Base-by-base conservation (phyloP, 2,329 filamentous ascomycete genomes). In the Myriosclerotinia curreyana region DNA sequence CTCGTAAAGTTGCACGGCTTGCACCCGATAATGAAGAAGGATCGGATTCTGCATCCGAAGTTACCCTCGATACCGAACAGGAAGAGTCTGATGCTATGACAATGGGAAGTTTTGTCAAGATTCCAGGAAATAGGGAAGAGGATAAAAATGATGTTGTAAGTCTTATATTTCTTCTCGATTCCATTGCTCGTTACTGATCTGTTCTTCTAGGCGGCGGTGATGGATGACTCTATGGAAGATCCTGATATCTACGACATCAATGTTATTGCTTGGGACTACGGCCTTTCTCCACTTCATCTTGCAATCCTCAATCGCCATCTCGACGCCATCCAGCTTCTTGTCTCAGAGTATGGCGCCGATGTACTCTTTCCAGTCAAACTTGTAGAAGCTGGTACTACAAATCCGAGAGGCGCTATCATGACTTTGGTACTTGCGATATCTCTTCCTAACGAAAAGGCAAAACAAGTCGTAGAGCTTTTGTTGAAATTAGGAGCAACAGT, bases 161-260 rank as follows among this genome's bases (percentile, higher is more conserved):
- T 92, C 68, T 88, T n/a, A 11, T 56, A n/a, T 3, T 54, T 52
- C 5, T 8, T 20, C 7, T 15, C 7, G n/a, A 1, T 5, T 5
- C 2, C n/a, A n/a, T 36, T 4, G 8, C 42, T 55, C 77, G 91
- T 17, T 17, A 34, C 60, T 62, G 40, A 59, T 31, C 38, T 1
- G 42, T 50, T 71, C 75, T 20, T 14, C 1, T 77, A 81, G 38
- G 78, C 82, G 1, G 76, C 75, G 12, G 70, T 81, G 1, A 78
- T 80, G 0, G 83, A 87, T 7, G 83, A 86, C 8, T 79, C 83
- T 28, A 81, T 85, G 1, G 81, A 88, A 12, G 88, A 90, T 25
- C 90, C 91, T 0, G 91, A 96, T 75, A 83, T 93, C 60, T 94
- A 90, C 74, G 86, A 95, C 69, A 82, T 93, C 66, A 87, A 96